These are phyloP conservation scores for Tricholoma saponaceum DNA, from an alignment of 768 basidiomycete genomes.

Conservation along the genomic window DNA sequence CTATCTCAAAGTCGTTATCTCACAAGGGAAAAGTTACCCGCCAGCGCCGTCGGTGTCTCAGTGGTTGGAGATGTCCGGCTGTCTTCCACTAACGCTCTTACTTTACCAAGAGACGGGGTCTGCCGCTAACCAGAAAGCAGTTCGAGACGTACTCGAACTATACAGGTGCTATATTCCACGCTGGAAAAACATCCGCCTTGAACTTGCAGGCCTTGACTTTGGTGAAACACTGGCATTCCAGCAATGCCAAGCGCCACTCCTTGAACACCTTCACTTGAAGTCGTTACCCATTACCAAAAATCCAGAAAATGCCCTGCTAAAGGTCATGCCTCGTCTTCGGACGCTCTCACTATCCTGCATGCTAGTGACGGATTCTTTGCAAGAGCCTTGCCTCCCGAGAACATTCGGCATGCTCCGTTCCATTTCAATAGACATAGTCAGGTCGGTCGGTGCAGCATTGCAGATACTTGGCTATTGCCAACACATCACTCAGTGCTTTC, in stretches of 20 bases:
- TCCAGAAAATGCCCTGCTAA: too few relatives aligned
- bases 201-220: slow-evolving; percentile 7
- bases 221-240: background rate
- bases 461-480: slow-evolving; percentile 25
- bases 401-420: background rate
- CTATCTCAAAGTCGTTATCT: background rate
- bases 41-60: background rate
- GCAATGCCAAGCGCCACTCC: background rate
- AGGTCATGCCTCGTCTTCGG: background rate
- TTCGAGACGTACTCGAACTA: background rate
- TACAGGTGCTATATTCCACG: slow-evolving; percentile 3
- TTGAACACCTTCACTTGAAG: background rate
- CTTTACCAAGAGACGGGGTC: background rate
- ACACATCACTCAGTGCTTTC: slow-evolving; percentile 20
- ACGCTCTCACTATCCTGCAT: background rate
- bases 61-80: background rate
- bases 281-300: background rate
- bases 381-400: too few relatives aligned
- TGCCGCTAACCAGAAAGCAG: background rate
- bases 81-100: background rate
- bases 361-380: background rate
- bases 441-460: slow-evolving; percentile 14
- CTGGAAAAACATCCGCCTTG: slow-evolving; percentile 17
- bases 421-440: background rate
- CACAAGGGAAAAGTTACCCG: background rate